Evolutionary conservation across 768 basidiomycete genomes (phyloP).

Genomic region (Pisolithus tinctorius): DNA sequence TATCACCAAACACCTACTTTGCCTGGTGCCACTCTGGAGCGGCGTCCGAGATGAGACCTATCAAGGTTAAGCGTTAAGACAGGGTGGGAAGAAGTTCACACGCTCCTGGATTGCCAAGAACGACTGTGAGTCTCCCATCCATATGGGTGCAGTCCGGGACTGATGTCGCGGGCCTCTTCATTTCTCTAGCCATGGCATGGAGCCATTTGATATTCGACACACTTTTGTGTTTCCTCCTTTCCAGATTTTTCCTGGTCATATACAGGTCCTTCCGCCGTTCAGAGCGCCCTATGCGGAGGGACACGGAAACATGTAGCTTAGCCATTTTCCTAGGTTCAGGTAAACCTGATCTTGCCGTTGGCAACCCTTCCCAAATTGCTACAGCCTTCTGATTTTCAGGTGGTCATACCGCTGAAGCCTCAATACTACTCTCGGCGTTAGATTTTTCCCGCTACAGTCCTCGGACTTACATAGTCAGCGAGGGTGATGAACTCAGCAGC

Average conservation of each 20-base stretch:
- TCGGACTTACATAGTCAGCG: slow-evolving; percentile 74
- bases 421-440: slow-evolving; percentile 64
- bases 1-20: too few relatives aligned
- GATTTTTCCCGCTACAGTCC: slow-evolving; percentile 70
- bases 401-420: slow-evolving; percentile 88
- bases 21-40: too few relatives aligned
- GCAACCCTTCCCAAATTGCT: not conserved
- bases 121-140: too few relatives aligned
- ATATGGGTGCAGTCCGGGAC: too few relatives aligned
- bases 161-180: not conserved
- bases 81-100: too few relatives aligned
- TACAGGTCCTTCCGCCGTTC: slow-evolving; percentile 11
- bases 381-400: slow-evolving; percentile 42
- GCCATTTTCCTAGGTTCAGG: slow-evolving; percentile 95
- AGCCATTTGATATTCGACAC: not conserved
- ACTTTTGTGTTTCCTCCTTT: slow-evolving; percentile 10
- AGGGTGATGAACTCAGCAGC: slow-evolving; percentile 75
- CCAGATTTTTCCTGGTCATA: slow-evolving; percentile 15
- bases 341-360: slow-evolving; percentile 27
- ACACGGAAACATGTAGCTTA: slow-evolving; percentile 36
- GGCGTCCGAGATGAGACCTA: too few relatives aligned
- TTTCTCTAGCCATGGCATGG: not conserved
- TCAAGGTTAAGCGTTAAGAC: too few relatives aligned
- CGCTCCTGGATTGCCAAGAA: too few relatives aligned
- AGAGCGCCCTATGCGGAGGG: slow-evolving; percentile 10